Evolutionary conservation across 371 early-diverging fungal species (phyloP), one percentile per base, ranked within the genome.

Genomic region (Circinella minor): DNA sequence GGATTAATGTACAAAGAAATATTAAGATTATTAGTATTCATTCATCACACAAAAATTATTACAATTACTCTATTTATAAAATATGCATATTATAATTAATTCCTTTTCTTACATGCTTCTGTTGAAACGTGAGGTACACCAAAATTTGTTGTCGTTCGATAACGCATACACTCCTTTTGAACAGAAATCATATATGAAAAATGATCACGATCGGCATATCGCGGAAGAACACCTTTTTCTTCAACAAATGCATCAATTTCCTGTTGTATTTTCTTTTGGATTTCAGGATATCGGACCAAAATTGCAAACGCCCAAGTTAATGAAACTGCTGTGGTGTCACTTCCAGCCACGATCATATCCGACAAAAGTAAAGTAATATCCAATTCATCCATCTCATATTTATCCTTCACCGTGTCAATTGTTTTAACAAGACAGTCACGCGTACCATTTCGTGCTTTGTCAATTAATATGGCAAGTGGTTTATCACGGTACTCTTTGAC

Each of bases 251-350:
- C 36, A 57, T 66, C 65, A 17, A 72, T 57, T 47, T 77, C 74
- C 9, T 55, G 57, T 34, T 68, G 71, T 14, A 71, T 65, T 11
- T 65, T 66, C 6, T 18, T 36, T 55, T 71, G 73, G 9, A 69
- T 51, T 27, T 78, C 72, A 3, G 76, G 73, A 38, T 78, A 54
- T 20, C 73, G 55, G n/a, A 73, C 66, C 37, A 77, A 61, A 48
- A 75, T 69, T 43, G 71, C 69, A 47, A 78, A 64, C 34, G 65
- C 55, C 73, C 75, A 75, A 36, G 71, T 55, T 36, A 73, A 20
- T 36, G 69, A 62, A 6, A 71, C 63, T 14, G 75, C 68, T 27
- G 67, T 71, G 54, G 75, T 75, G 14, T 73, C 78, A 18, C 67
- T 62, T 3, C 75, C 75, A 36, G 71, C 78, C 13, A 64, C 39